Evolutionary conservation across 306 rosid genomes (phyloP).

Genomic region (Oxytropis ochrocephala): DNA sequence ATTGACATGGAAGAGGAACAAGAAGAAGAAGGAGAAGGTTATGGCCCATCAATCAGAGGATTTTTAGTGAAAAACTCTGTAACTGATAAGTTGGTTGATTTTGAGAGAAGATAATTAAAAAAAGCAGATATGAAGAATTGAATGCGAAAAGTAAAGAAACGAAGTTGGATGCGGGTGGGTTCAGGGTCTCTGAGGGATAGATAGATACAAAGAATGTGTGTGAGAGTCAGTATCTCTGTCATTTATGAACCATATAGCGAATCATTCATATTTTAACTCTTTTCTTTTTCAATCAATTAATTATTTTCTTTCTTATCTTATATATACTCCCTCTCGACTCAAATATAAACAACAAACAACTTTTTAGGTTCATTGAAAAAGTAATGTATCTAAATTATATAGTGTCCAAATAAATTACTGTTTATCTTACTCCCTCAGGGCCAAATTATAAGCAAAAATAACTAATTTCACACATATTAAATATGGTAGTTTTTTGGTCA

Average conservation of each 20-base stretch:
- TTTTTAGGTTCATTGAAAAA: too few species aligned
- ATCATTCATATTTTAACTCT: background rate
- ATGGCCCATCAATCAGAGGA: constrained; percentile 58
- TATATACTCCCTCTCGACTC: too few species aligned
- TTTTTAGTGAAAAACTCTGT: background rate
- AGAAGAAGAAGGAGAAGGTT: constrained; percentile 15
- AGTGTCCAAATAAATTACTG: too few species aligned
- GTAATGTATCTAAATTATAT: too few species aligned
- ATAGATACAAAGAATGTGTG: background rate
- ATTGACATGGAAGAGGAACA: constrained; percentile 44
- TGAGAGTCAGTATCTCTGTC: background rate
- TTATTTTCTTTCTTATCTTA: too few species aligned
- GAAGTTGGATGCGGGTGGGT: background rate
- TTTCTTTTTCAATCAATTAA: too few species aligned
- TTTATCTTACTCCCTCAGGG: too few species aligned
- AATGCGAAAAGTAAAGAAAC: background rate
- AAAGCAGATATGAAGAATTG: background rate
- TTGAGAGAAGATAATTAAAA: background rate
- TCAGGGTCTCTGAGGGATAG: background rate
- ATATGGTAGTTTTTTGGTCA: too few species aligned
- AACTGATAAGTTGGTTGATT: background rate
- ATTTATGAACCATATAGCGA: background rate
- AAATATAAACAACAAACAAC: too few species aligned
- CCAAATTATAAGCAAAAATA: too few species aligned
- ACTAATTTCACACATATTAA: too few species aligned